Base-by-base conservation (phyloP, 2,329 filamentous ascomycete genomes). In the Camptophora hylomeconis region DNA sequence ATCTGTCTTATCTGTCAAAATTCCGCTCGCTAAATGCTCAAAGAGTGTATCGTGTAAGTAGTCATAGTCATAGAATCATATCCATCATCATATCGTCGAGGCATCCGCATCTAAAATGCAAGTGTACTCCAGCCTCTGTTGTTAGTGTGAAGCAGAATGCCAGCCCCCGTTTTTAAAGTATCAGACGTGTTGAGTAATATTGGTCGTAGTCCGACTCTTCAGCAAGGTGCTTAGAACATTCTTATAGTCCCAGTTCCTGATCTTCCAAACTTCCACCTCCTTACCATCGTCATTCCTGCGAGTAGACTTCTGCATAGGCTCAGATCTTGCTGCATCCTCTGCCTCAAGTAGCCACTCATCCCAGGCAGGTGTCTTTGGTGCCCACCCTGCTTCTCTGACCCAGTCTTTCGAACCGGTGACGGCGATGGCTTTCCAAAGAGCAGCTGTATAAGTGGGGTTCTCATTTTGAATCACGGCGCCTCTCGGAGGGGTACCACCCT, bases 391-490 rank as follows among this genome's bases (percentile, higher is more conserved):
- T 26, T 45, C 42, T 12, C 42, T 40, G 3, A 63, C 53, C 62
- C 63, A 67, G 3, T 49, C 45, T 0, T 45, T 55, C 11, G 47
- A 51, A 26, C 60, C 57, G 3, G 57, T 59, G 6, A 64, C 50
- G 1, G 61, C 48, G 16, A 67, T 62, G 1, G 56, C 56, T 37
- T 58, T 62, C 57, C 59, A 66, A 0, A 67, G 45, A 1, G 61
- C 62, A 30, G 60, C 47, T 0, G 63, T 66, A 40, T 62, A 66
- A 0, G 42, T 45, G 9, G 39, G 40, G n/a, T 19, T 19, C 15
- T 23, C 20, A 13, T 22, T 17, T 12, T 30, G 22, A 16, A 30
- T 17, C 20, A 17, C n/a, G 9, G 41, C 38, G 11, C 20, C 28
- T 7, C 38, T 32, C 10, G 41, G 41, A 7, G 40, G 41, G 12